These are phyloP conservation scores for Haberlea rhodopensis DNA, from an alignment of 257 asterid species.

Conservation along the genomic window DNA sequence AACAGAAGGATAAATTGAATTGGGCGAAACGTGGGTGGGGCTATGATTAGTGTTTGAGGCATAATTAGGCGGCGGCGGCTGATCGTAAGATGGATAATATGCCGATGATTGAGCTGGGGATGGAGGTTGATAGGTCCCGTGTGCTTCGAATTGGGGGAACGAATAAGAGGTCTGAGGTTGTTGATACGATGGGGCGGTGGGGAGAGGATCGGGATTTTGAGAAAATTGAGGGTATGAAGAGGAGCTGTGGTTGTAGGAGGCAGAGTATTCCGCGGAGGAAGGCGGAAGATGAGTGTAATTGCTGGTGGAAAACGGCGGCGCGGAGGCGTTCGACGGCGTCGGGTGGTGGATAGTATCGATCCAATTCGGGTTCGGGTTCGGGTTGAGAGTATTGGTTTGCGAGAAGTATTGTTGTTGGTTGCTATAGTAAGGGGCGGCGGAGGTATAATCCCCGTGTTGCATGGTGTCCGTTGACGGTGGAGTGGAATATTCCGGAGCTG, in stretches of 20 bases:
- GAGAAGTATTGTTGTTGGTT: constrained; percentile 37
- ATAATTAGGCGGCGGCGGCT: constrained; percentile 38
- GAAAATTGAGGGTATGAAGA: constrained; percentile 42
- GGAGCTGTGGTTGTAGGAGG: constrained; percentile 37
- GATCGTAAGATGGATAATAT: constrained; percentile 51
- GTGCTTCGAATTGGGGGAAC: constrained; percentile 52
- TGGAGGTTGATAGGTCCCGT: constrained; percentile 41
- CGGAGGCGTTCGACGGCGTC: constrained; percentile 66
- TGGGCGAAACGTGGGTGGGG: constrained; percentile 41
- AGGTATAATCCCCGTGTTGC: constrained; percentile 63
- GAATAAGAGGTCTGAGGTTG: constrained; percentile 43
- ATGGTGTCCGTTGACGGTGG: constrained; percentile 25
- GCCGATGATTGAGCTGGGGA: constrained; percentile 45
- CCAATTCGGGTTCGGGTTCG: constrained; percentile 28
- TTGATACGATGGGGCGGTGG: constrained; percentile 51
- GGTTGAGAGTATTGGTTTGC: constrained; percentile 37
- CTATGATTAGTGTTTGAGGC: constrained; percentile 26
- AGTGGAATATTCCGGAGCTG: constrained; percentile 24
- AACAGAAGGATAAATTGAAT: constrained; percentile 46
- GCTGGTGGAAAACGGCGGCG: constrained; percentile 65
- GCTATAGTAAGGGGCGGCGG: constrained; percentile 35
- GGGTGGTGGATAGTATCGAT: constrained; percentile 34
- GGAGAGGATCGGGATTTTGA: constrained; percentile 51
- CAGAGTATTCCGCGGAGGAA: constrained; percentile 38
- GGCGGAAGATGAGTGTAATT: constrained; percentile 39